Evolutionary conservation across 2,329 filamentous ascomycete genomes (phyloP).

Genomic region (Paecilomyces formosus): DNA sequence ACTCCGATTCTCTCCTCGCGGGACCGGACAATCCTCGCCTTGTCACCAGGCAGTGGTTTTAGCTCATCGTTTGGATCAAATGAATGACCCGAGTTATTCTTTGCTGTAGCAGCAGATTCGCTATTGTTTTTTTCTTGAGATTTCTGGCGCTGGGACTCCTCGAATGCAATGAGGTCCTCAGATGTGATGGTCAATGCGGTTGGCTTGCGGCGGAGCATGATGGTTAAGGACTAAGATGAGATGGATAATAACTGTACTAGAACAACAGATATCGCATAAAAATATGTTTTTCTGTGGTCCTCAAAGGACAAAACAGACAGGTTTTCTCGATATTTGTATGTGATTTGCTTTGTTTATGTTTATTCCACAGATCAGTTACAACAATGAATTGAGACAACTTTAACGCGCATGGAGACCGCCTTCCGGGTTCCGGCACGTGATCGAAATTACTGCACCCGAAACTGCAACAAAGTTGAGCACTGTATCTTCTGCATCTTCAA

Average conservation of each 20-base stretch:
- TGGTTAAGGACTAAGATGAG: slow-evolving; percentile 4
- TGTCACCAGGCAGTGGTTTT: slow-evolving; percentile 43
- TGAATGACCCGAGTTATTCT: slow-evolving; percentile 15
- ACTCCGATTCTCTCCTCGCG: slow-evolving; percentile 41
- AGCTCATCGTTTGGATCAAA: slow-evolving; percentile 44
- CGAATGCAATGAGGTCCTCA: slow-evolving; percentile 42
- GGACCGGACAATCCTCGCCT: slow-evolving; percentile 39
- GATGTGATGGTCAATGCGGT: slow-evolving; percentile 43
- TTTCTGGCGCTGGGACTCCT: slow-evolving; percentile 32
- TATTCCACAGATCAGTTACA: background rate
- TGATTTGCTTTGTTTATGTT: background rate
- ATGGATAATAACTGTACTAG: background rate
- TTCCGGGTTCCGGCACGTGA: background rate
- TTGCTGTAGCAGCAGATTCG: slow-evolving; percentile 11
- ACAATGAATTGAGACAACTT: background rate
- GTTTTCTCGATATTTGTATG: background rate
- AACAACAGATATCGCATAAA: background rate
- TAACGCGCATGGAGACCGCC: background rate
- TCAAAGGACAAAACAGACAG: background rate
- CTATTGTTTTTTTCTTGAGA: slow-evolving; percentile 17
- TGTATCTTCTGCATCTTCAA: background rate
- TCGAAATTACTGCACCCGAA: background rate
- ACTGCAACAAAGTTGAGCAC: background rate
- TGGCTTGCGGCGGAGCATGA: slow-evolving; percentile 45
- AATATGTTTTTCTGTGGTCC: too few relatives aligned